Conservation (phyloP, 1,139 yeast genomes). For the Lodderomyces metapsilosis region DNA sequence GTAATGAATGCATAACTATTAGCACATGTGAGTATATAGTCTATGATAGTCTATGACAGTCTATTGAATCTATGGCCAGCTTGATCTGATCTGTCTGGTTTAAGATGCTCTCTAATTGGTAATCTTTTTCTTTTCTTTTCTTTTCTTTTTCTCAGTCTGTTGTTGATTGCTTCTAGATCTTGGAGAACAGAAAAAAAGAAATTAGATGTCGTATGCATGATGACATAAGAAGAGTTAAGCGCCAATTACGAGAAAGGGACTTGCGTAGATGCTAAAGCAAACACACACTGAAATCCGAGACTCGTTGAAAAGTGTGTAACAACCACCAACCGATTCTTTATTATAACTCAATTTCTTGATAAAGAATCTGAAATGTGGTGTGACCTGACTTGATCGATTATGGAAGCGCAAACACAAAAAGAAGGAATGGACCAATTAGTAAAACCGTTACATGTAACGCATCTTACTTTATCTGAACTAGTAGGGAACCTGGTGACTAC, state of each 20-base stretch:
- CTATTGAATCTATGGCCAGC: neutral
- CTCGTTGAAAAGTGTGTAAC: no score
- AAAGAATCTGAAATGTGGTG: no score
- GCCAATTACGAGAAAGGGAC: no score
- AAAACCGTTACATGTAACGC: no score
- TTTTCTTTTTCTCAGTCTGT: neutral
- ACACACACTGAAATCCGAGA: no score
- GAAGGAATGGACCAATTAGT: neutral
- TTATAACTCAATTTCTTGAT: no score
- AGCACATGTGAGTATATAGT: neutral
- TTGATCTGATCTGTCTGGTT: neutral
- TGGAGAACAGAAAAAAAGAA: neutral
- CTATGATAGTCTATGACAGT: neutral
- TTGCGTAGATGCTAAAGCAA: no score
- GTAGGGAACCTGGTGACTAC: no score
- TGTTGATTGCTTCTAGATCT: slow-evolving; percentile 1
- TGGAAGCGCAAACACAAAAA: neutral
- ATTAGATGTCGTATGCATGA: neutral
- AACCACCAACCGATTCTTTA: no score
- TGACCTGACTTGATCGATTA: neutral
- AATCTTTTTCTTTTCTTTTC: slow-evolving; percentile 4
- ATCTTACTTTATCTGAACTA: no score
- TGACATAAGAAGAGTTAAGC: neutral
- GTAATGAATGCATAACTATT: neutral
- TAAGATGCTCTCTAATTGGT: neutral